Evolutionary conservation across 2,329 filamentous ascomycete genomes (phyloP), one percentile per base, ranked within the genome.

Genomic region (Ophiostoma himal-ulmi): DNA sequence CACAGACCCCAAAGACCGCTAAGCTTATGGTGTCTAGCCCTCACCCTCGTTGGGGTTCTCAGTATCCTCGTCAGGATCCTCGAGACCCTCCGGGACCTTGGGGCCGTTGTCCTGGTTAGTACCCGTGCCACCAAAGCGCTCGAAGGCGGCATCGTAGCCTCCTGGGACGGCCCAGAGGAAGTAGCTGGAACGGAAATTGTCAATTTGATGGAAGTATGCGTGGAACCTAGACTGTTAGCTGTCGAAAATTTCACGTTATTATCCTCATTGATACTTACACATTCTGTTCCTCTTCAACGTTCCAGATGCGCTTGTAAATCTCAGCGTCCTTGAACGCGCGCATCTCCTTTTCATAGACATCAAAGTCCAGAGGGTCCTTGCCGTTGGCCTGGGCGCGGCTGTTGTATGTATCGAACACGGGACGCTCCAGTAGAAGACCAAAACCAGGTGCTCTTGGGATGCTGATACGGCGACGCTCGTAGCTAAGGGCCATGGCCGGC

Each of bases 361-460:
- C 68, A 62, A 69, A 69, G 37, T 60, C 54, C 10, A 69, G n/a
- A 1, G 68, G 48, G 14, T 69, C 68, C 17, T 44, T 44, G 52
- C 52, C 68, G 37, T 87, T 86, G 48, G 84, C 83, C 8, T 84
- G 84, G 0, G 91, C 89, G 74, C 90, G 88, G 70, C 85, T 85
- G 79, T 97, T 99, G 81, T 97, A 98, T 68, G 83, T 89, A 72
- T 94, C 90, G 77, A 99, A 99, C 0, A 98, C 91, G 1, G 95
- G 95, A 0, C 93, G 84, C 80, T 99, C 95, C 4, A 99, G 86
- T 70, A 98, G 82, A 62, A 99, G 81, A 0, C 95, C 95, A 48
- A 99, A 80, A 4, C 93, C 91, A 0, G 95, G 95, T 0, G 94
- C 95, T 80, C 98, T 98, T 70, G 95, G 95, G 70, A 99, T 97